Evolutionary conservation across 2,329 filamentous ascomycete genomes (phyloP), one percentile per base, ranked within the genome.

Genomic region (Colletotrichum magnum): DNA sequence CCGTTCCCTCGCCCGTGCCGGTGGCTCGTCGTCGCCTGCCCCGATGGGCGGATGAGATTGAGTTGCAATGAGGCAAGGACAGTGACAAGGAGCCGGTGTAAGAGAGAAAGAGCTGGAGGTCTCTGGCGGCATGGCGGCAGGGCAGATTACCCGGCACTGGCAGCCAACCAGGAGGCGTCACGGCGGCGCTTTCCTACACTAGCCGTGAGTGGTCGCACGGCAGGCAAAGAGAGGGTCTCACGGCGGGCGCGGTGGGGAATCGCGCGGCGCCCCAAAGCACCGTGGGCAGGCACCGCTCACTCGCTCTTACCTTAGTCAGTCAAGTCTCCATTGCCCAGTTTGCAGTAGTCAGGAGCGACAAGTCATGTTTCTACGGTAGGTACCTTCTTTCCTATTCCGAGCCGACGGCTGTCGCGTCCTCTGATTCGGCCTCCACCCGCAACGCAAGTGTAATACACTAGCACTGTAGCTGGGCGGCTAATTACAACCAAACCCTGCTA

Each of bases 221-320:
- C 66, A 69, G 66, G 66, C 66, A 69, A 61, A 60, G 32, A 56
- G 66, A 26, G 66, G 66, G 56, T 6, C 36, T 24, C 15, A 9
- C 3, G 36, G 48, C 52, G 58, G 58, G 16, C 41, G 50, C 50
- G 9, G 15, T 52, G 15, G 13, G 21, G 50, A 24, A 51, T 18
- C 2, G 48, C 48, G n/a, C 21, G n/a, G n/a, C 48, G 28, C 28
- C 28, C 28, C 28, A 32, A 32, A 9, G 28, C 6, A 21, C 45
- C 45, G 45, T n/a, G 15, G 48, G 39, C 52, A 61, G 50, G 43
- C 41, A 54, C 32, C 52, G 36, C 28, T 53, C 28, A 41, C 26
- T 18, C 32, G 28, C 41, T 32, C 18, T 24, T 26, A 6, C 65
- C 32, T 69, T 60, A 69, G 62, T 69, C 66, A 69, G 45, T 62